These are phyloP conservation scores for Gliomastix tumulicola DNA, from an alignment of 2,329 filamentous ascomycete genomes.

Conservation along the genomic window DNA sequence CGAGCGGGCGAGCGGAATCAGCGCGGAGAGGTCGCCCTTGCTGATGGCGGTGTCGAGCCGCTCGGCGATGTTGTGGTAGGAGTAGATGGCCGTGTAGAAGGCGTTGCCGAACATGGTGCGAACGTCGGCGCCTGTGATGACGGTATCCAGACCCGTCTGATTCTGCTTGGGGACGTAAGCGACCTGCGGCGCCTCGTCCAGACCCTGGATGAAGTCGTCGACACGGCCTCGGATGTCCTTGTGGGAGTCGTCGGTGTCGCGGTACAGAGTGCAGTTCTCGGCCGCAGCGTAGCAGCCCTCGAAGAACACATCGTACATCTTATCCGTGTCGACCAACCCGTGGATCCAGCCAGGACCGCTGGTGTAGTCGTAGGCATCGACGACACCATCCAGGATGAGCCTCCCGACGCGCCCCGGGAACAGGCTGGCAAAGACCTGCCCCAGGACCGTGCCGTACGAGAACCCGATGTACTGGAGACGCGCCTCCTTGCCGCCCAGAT, in stretches of 20 bases:
- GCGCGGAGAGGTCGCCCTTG: too few relatives aligned
- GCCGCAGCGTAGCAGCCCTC: slow-evolving; percentile 23
- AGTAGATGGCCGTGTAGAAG: slow-evolving; percentile 1
- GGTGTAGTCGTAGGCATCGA: slow-evolving; percentile 26
- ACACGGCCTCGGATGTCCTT: slow-evolving; percentile 22
- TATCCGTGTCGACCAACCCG: slow-evolving; percentile 28
- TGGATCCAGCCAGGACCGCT: slow-evolving; percentile 20
- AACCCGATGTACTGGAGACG: slow-evolving; percentile 41
- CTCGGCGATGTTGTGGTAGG: not conserved
- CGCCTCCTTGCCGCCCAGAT: too few relatives aligned
- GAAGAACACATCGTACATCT: slow-evolving; percentile 23
- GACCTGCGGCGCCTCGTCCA: slow-evolving; percentile 13
- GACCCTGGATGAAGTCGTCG: slow-evolving; percentile 15
- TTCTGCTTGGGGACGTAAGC: slow-evolving; percentile 1
- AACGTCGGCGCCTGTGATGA: slow-evolving; percentile 24
- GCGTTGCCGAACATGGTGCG: slow-evolving; percentile 12
- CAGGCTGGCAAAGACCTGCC: slow-evolving; percentile 26
- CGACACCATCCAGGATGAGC: slow-evolving; percentile 31
- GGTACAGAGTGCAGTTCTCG: slow-evolving; percentile 19
- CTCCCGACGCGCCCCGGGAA: slow-evolving; percentile 28
- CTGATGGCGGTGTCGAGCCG: not conserved
- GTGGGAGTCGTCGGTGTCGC: slow-evolving; percentile 2
- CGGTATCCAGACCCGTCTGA: slow-evolving; percentile 8
- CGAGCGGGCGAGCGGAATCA: too few relatives aligned
- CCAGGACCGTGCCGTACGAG: slow-evolving; percentile 33